Evolutionary conservation across 352 stramenopile species (phyloP), one percentile per base, ranked within the genome.

Genomic region (Globisporangium megalacanthum): DNA sequence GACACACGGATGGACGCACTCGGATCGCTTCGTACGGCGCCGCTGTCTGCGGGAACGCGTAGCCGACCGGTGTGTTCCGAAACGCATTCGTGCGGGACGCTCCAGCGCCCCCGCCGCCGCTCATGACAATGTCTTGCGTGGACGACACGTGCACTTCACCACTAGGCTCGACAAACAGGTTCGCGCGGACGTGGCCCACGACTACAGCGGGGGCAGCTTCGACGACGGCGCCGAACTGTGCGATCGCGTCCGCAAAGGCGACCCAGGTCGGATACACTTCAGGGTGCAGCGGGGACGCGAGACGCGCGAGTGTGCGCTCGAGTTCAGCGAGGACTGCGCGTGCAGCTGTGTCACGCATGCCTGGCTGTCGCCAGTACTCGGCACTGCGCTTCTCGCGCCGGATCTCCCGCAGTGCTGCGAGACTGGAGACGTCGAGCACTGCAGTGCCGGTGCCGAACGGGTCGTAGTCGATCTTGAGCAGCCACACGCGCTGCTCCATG

Each of bases 401-500:
- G 41, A 96, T 68, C 19, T 80, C 69, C 11, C 71, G 69, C 36
- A 97, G 70, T 14, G 74, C 65, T 36, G 65, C 35, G 41, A 96
- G 70, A 10, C 60, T 62, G 25, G 77, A 77, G 17, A 89, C 66
- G 52, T 97, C 86, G 22, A 97, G 44, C 3, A 84, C 22, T 2
- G 79, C 79, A 17, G 79, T 70, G 35, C 85, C 83, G 8, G 73
- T 74, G 44, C 71, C 79, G 20, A 86, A 72, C 44, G 83, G 75
- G 29, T 95, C 86, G 41, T 83, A 75, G 56, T 97, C 89, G 5
- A 97, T 61, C 62, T 86, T 86, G 47, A 97, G 68, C 17, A 91
- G 44, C 89, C 88, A 96, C 17, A 62, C 62, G 44, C 68, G 68
- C 36, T 95, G 66, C 25, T 96, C 81, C 29, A 96, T 60, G 60